These are phyloP conservation scores for Geotrichum histeridarum DNA, from an alignment of 1,139 yeast species.

Conservation along the genomic window DNA sequence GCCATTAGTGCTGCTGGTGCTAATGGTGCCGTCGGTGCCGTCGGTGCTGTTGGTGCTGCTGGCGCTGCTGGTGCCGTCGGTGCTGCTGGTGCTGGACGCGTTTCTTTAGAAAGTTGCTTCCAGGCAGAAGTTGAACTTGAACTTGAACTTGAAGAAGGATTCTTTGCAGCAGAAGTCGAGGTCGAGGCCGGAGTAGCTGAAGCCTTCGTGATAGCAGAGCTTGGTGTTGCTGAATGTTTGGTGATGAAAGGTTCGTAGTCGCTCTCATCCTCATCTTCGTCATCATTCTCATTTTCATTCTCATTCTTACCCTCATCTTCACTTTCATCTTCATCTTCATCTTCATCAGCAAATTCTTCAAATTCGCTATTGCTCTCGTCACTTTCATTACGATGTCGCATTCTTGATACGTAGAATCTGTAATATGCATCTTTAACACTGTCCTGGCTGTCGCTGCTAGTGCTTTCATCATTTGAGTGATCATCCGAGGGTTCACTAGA, in stretches of 20 bases:
- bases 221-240: too few species aligned
- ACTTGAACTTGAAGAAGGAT: not conserved
- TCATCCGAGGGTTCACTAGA: not conserved
- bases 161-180: not conserved
- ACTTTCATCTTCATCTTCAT: slow-evolving; percentile 8
- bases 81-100: slow-evolving; percentile 9
- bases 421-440: too few species aligned
- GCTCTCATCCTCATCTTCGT: slow-evolving; percentile 6
- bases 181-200: not conserved
- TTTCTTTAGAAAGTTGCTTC: not conserved
- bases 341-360: not conserved
- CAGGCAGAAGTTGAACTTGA: not conserved
- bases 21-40: not conserved
- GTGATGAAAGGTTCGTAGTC: slow-evolving; percentile 14
- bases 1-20: not conserved
- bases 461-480: not conserved
- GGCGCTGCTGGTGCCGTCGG: slow-evolving; percentile 3
- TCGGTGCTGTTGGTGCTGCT: slow-evolving; percentile 1
- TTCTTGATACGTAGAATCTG: too few species aligned
- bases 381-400: not conserved
- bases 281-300: not conserved
- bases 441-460: not conserved
- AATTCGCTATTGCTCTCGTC: not conserved
- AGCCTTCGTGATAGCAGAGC: too few species aligned
- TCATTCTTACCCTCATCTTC: slow-evolving; percentile 1